These are phyloP conservation scores for Neonectria hederae DNA, from an alignment of 2,329 filamentous ascomycete genomes.

Conservation along the genomic window DNA sequence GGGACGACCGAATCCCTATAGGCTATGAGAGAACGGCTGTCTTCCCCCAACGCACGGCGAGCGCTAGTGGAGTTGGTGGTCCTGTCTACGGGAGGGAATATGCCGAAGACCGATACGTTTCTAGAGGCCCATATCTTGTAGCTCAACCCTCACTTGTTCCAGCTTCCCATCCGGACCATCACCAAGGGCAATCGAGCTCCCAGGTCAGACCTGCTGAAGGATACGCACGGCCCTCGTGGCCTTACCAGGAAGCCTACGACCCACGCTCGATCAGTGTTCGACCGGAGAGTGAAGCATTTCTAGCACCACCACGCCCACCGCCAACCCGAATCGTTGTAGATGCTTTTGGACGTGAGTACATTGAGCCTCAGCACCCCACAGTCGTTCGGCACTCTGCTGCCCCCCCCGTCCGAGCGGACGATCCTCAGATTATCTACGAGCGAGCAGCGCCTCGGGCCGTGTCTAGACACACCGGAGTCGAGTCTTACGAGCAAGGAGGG, in stretches of 20 bases:
- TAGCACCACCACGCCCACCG: slow-evolving; percentile 61
- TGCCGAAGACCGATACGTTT: slow-evolving; percentile 44
- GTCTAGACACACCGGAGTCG: slow-evolving; percentile 59
- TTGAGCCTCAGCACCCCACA: slow-evolving; percentile 60
- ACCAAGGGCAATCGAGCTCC: slow-evolving; percentile 39
- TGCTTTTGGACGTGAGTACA: slow-evolving; percentile 82
- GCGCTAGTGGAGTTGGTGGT: slow-evolving; percentile 40
- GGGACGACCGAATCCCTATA: slow-evolving; percentile 45
- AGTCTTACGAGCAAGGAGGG: slow-evolving; percentile 60
- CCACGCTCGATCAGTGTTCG: slow-evolving; percentile 58
- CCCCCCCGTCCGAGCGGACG: slow-evolving; percentile 55
- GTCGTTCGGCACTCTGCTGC: slow-evolving; percentile 62
- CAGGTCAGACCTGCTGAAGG: slow-evolving; percentile 54
- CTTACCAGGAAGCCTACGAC: slow-evolving; percentile 56
- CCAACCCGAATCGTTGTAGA: slow-evolving; percentile 80
- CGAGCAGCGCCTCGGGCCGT: slow-evolving; percentile 63
- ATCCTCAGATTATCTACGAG: slow-evolving; percentile 73
- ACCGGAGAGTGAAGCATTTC: slow-evolving; percentile 60
- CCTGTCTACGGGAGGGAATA: slow-evolving; percentile 48
- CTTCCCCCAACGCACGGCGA: slow-evolving; percentile 39
- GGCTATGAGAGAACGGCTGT: slow-evolving; percentile 46
- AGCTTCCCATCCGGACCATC: slow-evolving; percentile 45
- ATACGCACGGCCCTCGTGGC: slow-evolving; percentile 53
- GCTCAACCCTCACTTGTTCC: slow-evolving; percentile 50
- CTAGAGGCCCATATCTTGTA: slow-evolving; percentile 45